Conservation (phyloP, 257 asterid species). For the Penstemon barbatus region DNA sequence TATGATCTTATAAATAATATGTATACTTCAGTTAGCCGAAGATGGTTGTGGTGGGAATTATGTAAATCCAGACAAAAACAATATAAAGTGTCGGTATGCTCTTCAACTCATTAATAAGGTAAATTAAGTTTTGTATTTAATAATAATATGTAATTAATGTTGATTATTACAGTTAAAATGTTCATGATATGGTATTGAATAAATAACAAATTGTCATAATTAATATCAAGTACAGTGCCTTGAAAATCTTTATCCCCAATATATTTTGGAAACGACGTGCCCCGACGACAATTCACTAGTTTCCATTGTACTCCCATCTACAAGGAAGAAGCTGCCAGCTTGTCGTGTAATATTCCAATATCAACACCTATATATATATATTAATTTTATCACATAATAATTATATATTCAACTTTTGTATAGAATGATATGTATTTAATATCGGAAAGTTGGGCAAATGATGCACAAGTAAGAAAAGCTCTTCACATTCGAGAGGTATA, state of each 20-base stretch:
- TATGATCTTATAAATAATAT: too few relatives aligned
- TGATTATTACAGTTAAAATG: too few relatives aligned
- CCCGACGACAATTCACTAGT: not conserved
- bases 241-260: slow-evolving; percentile 7
- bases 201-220: too few relatives aligned
- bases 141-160: too few relatives aligned
- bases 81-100: slow-evolving; percentile 22
- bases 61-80: slow-evolving; percentile 10
- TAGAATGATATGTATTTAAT: not conserved
- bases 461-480: slow-evolving; percentile 33
- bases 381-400: slow-evolving; percentile 5
- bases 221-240: slow-evolving; percentile 24
- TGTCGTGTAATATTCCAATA: slow-evolving; percentile 30
- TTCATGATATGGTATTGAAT: too few relatives aligned
- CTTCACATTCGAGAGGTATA: slow-evolving; percentile 34
- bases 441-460: slow-evolving; percentile 34
- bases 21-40: slow-evolving; percentile 17
- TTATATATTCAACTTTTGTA: not conserved
- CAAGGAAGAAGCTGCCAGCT: not conserved
- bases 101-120: slow-evolving; percentile 27
- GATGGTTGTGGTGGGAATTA: slow-evolving; percentile 30
- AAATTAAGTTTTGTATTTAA: not conserved
- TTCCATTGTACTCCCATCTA: slow-evolving; percentile 22
- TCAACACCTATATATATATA: not conserved
- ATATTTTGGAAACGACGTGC: slow-evolving; percentile 34